phyloP scores from a whole-genome alignment of 352 stramenopile genomes.

The Phytophthora foliorum region DNA sequence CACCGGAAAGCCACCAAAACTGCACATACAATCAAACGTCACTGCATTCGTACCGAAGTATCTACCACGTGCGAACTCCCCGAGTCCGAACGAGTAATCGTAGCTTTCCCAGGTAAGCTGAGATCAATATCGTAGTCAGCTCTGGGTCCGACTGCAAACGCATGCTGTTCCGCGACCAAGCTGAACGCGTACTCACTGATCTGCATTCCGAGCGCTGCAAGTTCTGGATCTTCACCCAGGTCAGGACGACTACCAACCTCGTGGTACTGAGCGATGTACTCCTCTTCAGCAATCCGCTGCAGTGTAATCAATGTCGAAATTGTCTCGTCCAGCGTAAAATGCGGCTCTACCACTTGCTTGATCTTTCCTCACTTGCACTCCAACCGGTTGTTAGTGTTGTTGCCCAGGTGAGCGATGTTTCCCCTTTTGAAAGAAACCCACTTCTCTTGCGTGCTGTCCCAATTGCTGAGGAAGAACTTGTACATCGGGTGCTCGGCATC shows the following conservation, averaged over 20 bases:
- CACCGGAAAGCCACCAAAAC: background rate
- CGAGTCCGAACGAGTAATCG: background rate
- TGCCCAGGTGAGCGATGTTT: no score
- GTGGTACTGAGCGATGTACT: no score
- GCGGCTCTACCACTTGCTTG: conserved; percentile 5
- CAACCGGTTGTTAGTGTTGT: no score
- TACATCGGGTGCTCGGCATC: background rate
- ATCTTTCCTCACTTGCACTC: no score
- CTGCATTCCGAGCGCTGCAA: background rate
- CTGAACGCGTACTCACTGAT: background rate
- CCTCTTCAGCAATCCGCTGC: background rate
- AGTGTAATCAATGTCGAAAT: conserved; percentile 8
- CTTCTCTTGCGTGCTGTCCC: no score
- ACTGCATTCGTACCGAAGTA: background rate
- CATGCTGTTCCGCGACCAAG: background rate
- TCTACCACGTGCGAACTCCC: background rate
- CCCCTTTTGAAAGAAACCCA: no score
- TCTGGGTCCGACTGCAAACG: background rate
- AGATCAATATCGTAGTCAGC: background rate
- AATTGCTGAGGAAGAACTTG: background rate
- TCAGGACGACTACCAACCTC: background rate
- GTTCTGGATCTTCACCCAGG: background rate
- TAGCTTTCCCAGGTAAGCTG: background rate
- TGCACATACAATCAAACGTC: background rate
- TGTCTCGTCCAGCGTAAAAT: conserved; percentile 3